Evolutionary conservation across 2,329 filamentous ascomycete species (phyloP), one percentile per base, ranked within the genome.

Genomic region (Akanthomyces uredinophilus): DNA sequence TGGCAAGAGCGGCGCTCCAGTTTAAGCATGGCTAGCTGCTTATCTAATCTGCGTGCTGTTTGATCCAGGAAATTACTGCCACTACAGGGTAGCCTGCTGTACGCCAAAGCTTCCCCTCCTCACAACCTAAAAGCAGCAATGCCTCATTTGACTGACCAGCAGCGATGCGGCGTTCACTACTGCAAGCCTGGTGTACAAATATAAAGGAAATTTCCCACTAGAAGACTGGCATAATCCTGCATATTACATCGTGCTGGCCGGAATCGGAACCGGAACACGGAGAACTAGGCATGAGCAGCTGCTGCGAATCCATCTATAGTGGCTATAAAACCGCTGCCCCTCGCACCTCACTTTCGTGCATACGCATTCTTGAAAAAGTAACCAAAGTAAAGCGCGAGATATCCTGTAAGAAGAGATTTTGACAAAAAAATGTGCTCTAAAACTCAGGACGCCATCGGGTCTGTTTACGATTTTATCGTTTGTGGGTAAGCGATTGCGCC

Each of bases 391-490:
- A 16, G 14, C 2, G 24, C 16, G 22, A 49, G 29, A 10, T 10
- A 49, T 22, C 11, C n/a, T 7, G 5, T 11, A 52, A 52, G 5
- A 13, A 16, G 24, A 16, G 3, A 7, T 1, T 22, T 3, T 24
- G 11, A 56, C 10, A n/a, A 29, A 14, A 29, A 39, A 13, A 61
- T 61, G 58, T n/a, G 5, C 4, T 37, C 43, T 29, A n/a, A 39
- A 32, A 4, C 41, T 5, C 47, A 49, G 2, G 51, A 54, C 1
- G 5, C 3, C 20, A 39, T 18, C 14, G 29, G 5, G 43, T 63
- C 65, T 51, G 62, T 65, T 51, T 74, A 71, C 43, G 73, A 74
- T 58, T 74, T 74, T 53, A 70, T 74, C 52, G 61, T 74, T 39
- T 74, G 72, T 62, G 73, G 73, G 72, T 73, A 64, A 66, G 72